Conservation (phyloP, 768 basidiomycete genomes). For the Russula olivacea region DNA sequence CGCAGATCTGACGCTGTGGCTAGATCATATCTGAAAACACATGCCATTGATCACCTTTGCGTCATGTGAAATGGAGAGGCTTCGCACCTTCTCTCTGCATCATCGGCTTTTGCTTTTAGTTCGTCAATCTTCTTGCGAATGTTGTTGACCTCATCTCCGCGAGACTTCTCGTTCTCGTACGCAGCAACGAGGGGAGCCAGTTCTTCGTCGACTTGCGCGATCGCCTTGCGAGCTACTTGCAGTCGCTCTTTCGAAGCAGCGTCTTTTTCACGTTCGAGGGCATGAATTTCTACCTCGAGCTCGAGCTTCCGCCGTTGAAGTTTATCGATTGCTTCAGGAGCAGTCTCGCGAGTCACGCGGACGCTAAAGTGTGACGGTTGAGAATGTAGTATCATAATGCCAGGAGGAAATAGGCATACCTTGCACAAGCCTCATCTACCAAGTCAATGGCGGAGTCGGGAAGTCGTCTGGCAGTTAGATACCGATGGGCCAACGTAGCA, state of each 20-base stretch:
- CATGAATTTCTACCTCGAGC: slow-evolving; percentile 92
- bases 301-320: slow-evolving; percentile 85
- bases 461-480: slow-evolving; percentile 72
- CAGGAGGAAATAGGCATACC: slow-evolving; percentile 39
- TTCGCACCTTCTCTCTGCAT: slow-evolving; percentile 75
- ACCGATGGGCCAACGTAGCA: slow-evolving; percentile 88
- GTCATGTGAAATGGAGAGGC: neutral
- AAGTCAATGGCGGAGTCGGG: slow-evolving; percentile 89
- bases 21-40: slow-evolving; percentile 40
- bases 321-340: slow-evolving; percentile 89
- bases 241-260: slow-evolving; percentile 81
- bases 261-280: slow-evolving; percentile 89
- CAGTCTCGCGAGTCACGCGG: slow-evolving; percentile 89
- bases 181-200: slow-evolving; percentile 76
- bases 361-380: slow-evolving; percentile 42
- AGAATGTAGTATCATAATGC: neutral
- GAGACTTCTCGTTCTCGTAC: slow-evolving; percentile 81
- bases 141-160: slow-evolving; percentile 72
- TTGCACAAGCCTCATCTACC: slow-evolving; percentile 87
- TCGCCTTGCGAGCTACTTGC: slow-evolving; percentile 62
- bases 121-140: slow-evolving; percentile 83
- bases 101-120: slow-evolving; percentile 84
- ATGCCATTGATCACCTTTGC: slow-evolving; percentile 20
- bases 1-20: slow-evolving; percentile 80
- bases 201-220: slow-evolving; percentile 80